Conservation (phyloP, 2,329 filamentous ascomycete genomes). For the Davidsoniella australis region DNA sequence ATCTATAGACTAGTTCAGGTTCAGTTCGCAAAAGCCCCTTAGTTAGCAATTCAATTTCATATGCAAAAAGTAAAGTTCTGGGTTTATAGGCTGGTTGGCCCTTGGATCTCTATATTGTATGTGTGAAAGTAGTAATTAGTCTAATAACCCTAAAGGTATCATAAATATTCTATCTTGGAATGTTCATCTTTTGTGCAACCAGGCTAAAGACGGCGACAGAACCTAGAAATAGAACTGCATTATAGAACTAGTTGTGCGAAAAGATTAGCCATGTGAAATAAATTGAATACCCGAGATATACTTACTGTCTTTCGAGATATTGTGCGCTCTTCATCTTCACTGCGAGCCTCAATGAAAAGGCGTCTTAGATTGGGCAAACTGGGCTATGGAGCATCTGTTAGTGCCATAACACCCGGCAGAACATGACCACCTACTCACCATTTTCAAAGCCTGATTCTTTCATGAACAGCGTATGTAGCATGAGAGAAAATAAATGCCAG, state of each 20-base stretch:
- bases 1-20: background rate
- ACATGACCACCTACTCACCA: slow-evolving; percentile 2
- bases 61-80: too few relatives aligned
- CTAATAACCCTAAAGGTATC: background rate
- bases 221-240: slow-evolving; percentile 89
- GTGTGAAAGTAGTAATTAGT: background rate
- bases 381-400: slow-evolving; percentile 30
- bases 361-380: slow-evolving; percentile 88
- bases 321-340: slow-evolving; percentile 83
- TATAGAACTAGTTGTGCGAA: slow-evolving; percentile 62
- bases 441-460: background rate
- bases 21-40: background rate
- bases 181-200: slow-evolving; percentile 71
- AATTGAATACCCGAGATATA: slow-evolving; percentile 10
- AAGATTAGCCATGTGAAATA: too few relatives aligned
- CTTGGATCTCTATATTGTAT: too few relatives aligned
- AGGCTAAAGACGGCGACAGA: slow-evolving; percentile 90
- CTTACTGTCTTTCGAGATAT: slow-evolving; percentile 84
- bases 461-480: too few relatives aligned
- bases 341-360: slow-evolving; percentile 85
- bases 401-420: background rate
- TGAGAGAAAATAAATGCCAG: too few relatives aligned
- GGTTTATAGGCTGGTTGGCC: too few relatives aligned
- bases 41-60: too few relatives aligned
- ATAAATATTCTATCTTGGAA: slow-evolving; percentile 19